Evolutionary conservation across 225 moss, liverwort and hornwort species (phyloP).

Genomic region (Straminergon stramineum): DNA sequence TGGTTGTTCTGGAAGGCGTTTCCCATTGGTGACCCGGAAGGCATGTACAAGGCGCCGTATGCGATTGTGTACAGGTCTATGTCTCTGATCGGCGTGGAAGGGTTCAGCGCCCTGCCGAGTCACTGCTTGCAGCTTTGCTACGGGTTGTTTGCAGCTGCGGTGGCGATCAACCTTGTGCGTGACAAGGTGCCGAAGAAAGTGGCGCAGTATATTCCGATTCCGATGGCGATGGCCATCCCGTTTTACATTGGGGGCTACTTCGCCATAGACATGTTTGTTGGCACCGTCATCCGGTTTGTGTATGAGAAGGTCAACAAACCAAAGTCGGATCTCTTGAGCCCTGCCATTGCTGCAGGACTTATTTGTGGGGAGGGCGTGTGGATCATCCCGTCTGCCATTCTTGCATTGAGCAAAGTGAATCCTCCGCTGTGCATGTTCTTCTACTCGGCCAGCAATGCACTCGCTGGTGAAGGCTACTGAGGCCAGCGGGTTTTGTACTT

Average conservation of each 20-base stretch:
- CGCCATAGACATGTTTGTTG: conserved; percentile 90
- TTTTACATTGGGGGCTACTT: conserved; percentile 92
- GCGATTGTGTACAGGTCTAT: conserved; percentile 77
- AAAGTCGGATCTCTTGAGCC: conserved; percentile 49
- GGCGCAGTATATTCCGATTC: conserved; percentile 56
- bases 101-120: conserved; percentile 53
- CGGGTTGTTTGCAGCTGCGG: conserved; percentile 50
- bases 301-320: conserved; percentile 55
- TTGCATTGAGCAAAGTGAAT: conserved; percentile 58
- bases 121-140: conserved; percentile 69
- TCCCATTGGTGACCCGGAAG: conserved; percentile 41
- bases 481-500: background rate
- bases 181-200: conserved; percentile 38
- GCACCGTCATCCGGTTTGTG: conserved; percentile 49
- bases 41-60: conserved; percentile 76
- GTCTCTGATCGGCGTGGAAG: conserved; percentile 77
- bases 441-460: conserved; percentile 11
- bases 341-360: conserved; percentile 71
- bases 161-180: conserved; percentile 46
- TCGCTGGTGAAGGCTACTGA: background rate
- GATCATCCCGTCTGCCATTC: conserved; percentile 66
- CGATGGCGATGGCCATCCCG: conserved; percentile 97
- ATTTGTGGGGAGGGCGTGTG: conserved; percentile 95
- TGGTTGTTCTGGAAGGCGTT: conserved; percentile 96
- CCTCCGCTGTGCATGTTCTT: conserved; percentile 92